These are phyloP conservation scores for Mycena chlorophos DNA, from an alignment of 768 basidiomycete species.

Conservation along the genomic window DNA sequence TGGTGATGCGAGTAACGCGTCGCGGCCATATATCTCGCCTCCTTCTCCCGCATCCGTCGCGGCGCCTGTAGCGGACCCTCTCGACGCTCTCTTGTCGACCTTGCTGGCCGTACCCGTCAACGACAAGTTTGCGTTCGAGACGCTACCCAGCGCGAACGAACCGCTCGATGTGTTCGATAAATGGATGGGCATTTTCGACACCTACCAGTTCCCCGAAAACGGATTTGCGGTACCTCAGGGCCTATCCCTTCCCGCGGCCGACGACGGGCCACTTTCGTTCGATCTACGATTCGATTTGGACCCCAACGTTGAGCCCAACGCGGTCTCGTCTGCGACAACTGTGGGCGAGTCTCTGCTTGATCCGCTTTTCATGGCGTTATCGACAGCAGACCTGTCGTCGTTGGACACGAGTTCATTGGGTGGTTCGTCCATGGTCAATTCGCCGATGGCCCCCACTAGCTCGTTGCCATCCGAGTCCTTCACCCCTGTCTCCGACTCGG, in stretches of 20 bases:
- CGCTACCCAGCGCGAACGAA: conserved; percentile 1
- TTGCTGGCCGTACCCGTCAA: conserved; percentile 34
- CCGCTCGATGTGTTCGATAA: conserved; percentile 46
- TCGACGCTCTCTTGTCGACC: conserved; percentile 43
- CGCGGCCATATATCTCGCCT: neutral
- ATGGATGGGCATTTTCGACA: conserved; percentile 53
- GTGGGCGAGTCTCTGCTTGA: conserved; percentile 31
- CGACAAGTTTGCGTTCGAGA: conserved; percentile 10
- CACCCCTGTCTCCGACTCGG: too few relatives aligned
- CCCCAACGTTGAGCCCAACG: too few relatives aligned
- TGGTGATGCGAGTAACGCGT: conserved; percentile 27
- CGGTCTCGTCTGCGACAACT: neutral
- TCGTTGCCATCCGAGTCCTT: conserved; percentile 23
- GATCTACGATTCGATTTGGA: conserved; percentile 7
- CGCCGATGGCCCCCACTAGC: conserved; percentile 34
- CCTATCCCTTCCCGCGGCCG: neutral
- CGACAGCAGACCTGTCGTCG: conserved; percentile 7
- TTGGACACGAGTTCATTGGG: conserved; percentile 7
- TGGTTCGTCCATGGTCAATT: conserved; percentile 25
- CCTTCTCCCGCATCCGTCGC: conserved; percentile 5
- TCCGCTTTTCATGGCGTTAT: conserved; percentile 33
- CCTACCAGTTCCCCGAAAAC: conserved; percentile 40
- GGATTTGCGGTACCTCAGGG: conserved; percentile 25
- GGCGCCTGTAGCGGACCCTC: conserved; percentile 26
- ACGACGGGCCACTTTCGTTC: conserved; percentile 1